Percentiles rank a stretch among this genome's conserved stretches.
Evolutionary conservation across 108 stramenopile species (phyloP).

Genomic region (Nitzschia putrida): DNA sequence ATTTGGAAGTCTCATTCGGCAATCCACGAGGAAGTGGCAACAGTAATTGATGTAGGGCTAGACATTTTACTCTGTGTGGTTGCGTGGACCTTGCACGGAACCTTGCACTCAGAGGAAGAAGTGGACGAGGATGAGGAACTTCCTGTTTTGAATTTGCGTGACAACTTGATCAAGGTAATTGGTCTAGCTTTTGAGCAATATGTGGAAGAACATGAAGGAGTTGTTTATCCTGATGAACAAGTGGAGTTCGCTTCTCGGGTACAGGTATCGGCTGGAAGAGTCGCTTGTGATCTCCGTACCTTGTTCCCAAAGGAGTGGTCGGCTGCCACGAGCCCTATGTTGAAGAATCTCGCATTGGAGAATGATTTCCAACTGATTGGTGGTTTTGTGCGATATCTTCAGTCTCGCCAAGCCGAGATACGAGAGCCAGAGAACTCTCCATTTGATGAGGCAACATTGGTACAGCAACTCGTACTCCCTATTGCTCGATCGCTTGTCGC

Average conservation of each 20-base stretch:
- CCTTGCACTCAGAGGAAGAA: constrained; percentile 5
- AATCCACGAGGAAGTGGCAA: constrained; percentile 49
- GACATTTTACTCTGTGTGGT: constrained; percentile 53
- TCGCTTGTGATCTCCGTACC: constrained; percentile 64
- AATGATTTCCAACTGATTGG: constrained; percentile 67
- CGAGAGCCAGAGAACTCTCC: constrained; percentile 23
- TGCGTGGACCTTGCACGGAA: constrained; percentile 36
- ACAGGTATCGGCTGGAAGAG: constrained; percentile 49
- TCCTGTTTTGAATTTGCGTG: constrained; percentile 57
- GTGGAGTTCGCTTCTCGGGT: constrained; percentile 54
- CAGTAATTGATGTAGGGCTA: constrained; percentile 46
- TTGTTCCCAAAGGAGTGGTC: constrained; percentile 69
- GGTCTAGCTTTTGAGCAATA: constrained; percentile 72
- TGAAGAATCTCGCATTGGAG: constrained; percentile 59
- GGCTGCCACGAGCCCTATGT: constrained; percentile 53
- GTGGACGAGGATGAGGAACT: constrained; percentile 44
- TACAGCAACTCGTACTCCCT: constrained; percentile 50
- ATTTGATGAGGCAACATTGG: constrained; percentile 6
- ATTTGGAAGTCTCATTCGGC: constrained; percentile 49
- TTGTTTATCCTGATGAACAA: constrained; percentile 57
- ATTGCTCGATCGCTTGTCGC: constrained; percentile 56
- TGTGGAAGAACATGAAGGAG: constrained; percentile 48
- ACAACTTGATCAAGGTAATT: constrained; percentile 56
- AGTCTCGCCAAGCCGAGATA: constrained; percentile 46
- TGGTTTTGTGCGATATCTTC: constrained; percentile 65